These are phyloP conservation scores for Trichoderma koningiopsis DNA, from an alignment of 2,329 filamentous ascomycete genomes.

Conservation along the genomic window DNA sequence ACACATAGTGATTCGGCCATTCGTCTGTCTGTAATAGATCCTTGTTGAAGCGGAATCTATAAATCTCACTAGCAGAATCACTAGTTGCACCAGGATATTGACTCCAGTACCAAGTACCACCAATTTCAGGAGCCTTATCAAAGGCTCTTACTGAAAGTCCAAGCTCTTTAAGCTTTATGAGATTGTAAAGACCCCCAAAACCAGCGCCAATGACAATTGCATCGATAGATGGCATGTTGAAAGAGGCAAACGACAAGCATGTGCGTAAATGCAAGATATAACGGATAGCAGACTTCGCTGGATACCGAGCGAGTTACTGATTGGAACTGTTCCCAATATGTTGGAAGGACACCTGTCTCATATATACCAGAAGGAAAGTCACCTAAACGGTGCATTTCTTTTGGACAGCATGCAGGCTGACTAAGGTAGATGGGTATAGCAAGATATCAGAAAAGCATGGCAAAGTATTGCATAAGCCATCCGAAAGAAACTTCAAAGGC, in stretches of 20 bases:
- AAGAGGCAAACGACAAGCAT: neutral
- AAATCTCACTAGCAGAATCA: constrained; percentile 3
- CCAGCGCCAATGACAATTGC: constrained; percentile 5
- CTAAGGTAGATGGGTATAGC: neutral
- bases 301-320: neutral
- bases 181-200: neutral
- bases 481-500: neutral
- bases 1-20: constrained; percentile 3
- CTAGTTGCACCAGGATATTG: neutral
- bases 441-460: neutral
- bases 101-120: constrained; percentile 8
- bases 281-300: neutral
- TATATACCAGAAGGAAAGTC: neutral
- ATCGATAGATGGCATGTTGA: neutral
- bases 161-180: neutral
- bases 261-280: neutral
- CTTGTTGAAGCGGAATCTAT: constrained; percentile 2
- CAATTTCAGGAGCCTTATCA: neutral
- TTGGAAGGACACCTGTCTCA: neutral
- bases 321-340: neutral
- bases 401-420: neutral
- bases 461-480: neutral
- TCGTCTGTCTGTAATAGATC: neutral
- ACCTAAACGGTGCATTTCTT: neutral
- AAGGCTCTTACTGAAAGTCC: neutral